A percentile compares a stretch with the other conserved stretches of the same genome.
Conservation (phyloP, 345 rosid species). For the Microcos paniculata region DNA sequence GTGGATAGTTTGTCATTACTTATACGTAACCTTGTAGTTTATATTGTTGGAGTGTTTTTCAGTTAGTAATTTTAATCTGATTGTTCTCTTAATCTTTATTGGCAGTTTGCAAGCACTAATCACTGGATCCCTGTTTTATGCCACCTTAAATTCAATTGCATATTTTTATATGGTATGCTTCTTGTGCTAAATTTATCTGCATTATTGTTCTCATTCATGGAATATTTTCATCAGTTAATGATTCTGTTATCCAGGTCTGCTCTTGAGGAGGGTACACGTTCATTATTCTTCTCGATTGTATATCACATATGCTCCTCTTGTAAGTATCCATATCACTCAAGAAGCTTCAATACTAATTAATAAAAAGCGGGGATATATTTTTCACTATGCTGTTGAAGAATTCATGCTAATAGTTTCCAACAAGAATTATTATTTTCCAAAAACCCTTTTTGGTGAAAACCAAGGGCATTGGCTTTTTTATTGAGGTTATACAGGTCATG, state of each 20-base stretch:
- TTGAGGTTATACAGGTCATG: neutral
- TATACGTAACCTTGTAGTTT: neutral
- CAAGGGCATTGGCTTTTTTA: neutral
- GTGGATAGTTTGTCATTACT: constrained; percentile 12
- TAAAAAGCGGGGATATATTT: neutral
- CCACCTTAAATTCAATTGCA: constrained; percentile 77
- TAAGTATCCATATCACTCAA: constrained; percentile 38
- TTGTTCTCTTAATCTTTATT: constrained; percentile 11
- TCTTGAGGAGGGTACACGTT: no score
- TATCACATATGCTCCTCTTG: no score
- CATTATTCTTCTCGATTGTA: no score
- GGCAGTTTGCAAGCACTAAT: constrained; percentile 75
- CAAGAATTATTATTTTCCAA: no score
- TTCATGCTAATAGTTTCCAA: constrained; percentile 1
- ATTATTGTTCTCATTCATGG: no score
- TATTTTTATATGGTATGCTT: constrained; percentile 78
- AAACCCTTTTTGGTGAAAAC: neutral
- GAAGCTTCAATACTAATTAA: constrained; percentile 3
- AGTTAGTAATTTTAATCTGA: constrained; percentile 13
- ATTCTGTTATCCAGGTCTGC: no score
- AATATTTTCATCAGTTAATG: no score
- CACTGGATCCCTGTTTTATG: no score
- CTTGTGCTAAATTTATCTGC: constrained; percentile 16
- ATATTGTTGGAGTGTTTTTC: neutral
- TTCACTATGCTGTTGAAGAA: constrained; percentile 9